phyloP scores from a whole-genome alignment of 495 filamentous ascomycete genomes.

The Tuber calosporum region DNA sequence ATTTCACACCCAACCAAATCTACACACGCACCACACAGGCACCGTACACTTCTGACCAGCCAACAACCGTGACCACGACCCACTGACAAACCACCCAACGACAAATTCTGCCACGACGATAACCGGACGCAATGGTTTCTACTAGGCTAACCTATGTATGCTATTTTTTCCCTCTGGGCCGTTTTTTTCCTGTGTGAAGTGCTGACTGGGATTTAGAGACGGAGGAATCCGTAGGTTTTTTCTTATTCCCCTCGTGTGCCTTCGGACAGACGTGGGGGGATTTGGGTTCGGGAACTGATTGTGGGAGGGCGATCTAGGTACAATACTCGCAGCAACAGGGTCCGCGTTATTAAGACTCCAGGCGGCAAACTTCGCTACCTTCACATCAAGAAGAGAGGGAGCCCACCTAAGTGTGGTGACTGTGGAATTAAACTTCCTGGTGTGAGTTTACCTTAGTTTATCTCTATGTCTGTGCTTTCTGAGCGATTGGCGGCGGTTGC shows the following conservation, averaged over 20 bases:
- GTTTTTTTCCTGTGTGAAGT: slow-evolving; percentile 14
- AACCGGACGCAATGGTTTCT: slow-evolving; percentile 51
- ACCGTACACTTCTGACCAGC: background rate
- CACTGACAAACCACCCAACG: background rate
- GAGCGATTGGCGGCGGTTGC: background rate
- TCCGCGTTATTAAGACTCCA: slow-evolving; percentile 90
- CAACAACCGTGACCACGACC: background rate
- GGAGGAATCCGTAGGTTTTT: slow-evolving; percentile 78
- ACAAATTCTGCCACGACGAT: background rate
- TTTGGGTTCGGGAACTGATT: slow-evolving; percentile 11
- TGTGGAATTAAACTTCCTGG: slow-evolving; percentile 70
- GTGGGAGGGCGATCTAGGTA: slow-evolving; percentile 52
- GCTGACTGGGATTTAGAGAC: slow-evolving; percentile 54
- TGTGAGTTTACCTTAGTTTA: slow-evolving; percentile 27
- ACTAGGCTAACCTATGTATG: slow-evolving; percentile 70
- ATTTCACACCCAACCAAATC: background rate
- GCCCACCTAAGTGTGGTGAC: slow-evolving; percentile 96
- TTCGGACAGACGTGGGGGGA: slow-evolving; percentile 11
- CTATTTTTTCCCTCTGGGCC: slow-evolving; percentile 22
- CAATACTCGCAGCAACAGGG: slow-evolving; percentile 96
- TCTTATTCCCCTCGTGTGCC: slow-evolving; percentile 4
- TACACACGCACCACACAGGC: background rate
- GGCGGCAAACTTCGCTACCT: slow-evolving; percentile 89
- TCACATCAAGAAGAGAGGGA: slow-evolving; percentile 98
- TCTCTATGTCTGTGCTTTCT: background rate